Evolutionary conservation across 1,284 basidiomycete species (phyloP), one percentile per base, ranked within the genome.

Genomic region (Sanguinoderma infundibulare): DNA sequence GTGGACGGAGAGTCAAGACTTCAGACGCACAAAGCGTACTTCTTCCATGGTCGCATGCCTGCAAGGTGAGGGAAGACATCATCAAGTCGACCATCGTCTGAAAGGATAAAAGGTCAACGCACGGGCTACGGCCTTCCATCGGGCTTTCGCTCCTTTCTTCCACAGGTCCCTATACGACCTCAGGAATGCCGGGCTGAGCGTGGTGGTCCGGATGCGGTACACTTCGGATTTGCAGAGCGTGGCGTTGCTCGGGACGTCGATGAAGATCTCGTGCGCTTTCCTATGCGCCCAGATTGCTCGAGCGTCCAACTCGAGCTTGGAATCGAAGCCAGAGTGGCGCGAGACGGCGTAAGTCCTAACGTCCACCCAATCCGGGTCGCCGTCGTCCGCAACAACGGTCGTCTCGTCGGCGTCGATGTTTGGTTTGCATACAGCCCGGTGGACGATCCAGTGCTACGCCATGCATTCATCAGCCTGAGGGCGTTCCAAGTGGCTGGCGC

Each of bases 151-250:
- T 46, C 42, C 24, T 28, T 12, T 6, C 14, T 26, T 5, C 53
- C 53, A 54, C 9, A 54, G n/a, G 17, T 4, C 15, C 22, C n/a
- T 54, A 17, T 53, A 53, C 3, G 35, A 39, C 17, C 36, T 22
- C 15, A 53, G 36, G 24, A 53, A 53, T 17, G 28, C 53, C n/a
- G 53, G 53, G 30, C 53, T 54, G 24, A 54, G 24, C 10, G 53
- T 54, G 26, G 30, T 54, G 9, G 53, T 30, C 4, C 53, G 39
- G n/a, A 54, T 22, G 22, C 53, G 53, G 24, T 42, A 20, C 5
- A 54, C 53, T 15, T 42, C 38, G 17, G 3, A 12, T 6, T 42
- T 34, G 22, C 28, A 38, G 32, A 22, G 42, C 38, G 38, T 39
- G 53, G 26, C 42, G n/a, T 9, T 20, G 53, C 24, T 42, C 14